Conservation (phyloP, 345 rosid genomes). For the Jatropha curcas region DNA sequence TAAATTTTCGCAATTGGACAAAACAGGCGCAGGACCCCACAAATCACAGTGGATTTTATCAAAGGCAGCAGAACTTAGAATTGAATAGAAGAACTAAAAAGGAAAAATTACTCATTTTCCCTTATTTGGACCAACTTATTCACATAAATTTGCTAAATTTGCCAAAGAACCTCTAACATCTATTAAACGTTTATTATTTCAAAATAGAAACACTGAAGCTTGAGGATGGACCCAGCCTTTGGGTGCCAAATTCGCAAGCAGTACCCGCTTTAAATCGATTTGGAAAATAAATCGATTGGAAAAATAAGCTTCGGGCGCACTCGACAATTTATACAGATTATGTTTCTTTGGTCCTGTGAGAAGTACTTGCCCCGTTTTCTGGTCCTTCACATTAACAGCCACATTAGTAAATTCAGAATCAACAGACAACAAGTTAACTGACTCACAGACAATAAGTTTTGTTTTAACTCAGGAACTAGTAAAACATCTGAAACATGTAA, state of each 20-base stretch:
- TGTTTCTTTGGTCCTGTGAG: too few relatives aligned
- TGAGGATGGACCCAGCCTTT: not conserved
- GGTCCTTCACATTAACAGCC: too few relatives aligned
- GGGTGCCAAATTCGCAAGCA: not conserved
- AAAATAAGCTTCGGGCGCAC: too few relatives aligned
- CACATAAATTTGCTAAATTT: not conserved
- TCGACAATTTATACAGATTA: too few relatives aligned
- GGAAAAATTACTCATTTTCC: not conserved
- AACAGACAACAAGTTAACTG: not conserved
- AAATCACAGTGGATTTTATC: not conserved
- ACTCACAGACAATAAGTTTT: not conserved
- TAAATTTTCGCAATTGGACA: not conserved
- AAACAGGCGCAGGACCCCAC: constrained; percentile 9
- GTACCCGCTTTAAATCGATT: not conserved
- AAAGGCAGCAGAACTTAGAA: not conserved
- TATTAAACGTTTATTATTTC: not conserved
- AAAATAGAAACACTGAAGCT: not conserved
- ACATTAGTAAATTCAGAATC: not conserved
- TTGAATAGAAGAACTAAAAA: constrained; percentile 1
- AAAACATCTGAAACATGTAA: not conserved
- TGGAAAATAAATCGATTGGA: too few relatives aligned
- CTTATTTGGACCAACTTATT: not conserved
- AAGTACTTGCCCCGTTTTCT: too few relatives aligned
- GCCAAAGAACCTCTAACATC: not conserved
- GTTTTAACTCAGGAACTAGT: not conserved